Evolutionary conservation across 345 rosid species (phyloP).

Genomic region (Syzygium aromaticum): DNA sequence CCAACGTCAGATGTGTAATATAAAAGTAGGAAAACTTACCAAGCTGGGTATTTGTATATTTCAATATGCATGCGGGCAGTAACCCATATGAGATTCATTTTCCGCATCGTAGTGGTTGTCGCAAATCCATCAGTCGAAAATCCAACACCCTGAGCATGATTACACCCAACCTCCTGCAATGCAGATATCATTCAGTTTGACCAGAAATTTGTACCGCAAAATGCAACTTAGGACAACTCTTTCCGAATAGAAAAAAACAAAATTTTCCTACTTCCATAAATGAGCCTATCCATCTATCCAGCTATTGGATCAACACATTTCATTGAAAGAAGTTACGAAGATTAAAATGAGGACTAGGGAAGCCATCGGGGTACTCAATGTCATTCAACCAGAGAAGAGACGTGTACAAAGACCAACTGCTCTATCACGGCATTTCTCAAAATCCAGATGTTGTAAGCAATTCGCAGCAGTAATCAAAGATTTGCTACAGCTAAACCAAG

Average conservation of each 20-base stretch:
- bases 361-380: background rate
- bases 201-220: background rate
- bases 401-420: background rate
- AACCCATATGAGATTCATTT: constrained; percentile 99
- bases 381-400: background rate
- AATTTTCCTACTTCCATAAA: background rate
- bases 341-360: background rate
- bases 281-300: background rate
- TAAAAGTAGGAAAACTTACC: constrained; percentile 30
- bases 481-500: background rate
- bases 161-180: constrained; percentile 84
- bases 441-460: background rate
- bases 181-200: background rate
- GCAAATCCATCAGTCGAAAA: constrained; percentile 93
- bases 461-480: background rate
- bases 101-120: constrained; percentile 75
- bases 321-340: background rate
- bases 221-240: background rate
- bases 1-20: background rate
- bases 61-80: constrained; percentile 97
- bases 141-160: constrained; percentile 86
- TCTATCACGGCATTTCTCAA: background rate
- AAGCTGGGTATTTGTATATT: constrained; percentile 85
- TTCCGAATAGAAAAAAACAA: background rate
- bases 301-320: background rate